These are phyloP conservation scores for Viridothelium virens DNA, from an alignment of 495 filamentous ascomycete genomes.

Conservation along the genomic window DNA sequence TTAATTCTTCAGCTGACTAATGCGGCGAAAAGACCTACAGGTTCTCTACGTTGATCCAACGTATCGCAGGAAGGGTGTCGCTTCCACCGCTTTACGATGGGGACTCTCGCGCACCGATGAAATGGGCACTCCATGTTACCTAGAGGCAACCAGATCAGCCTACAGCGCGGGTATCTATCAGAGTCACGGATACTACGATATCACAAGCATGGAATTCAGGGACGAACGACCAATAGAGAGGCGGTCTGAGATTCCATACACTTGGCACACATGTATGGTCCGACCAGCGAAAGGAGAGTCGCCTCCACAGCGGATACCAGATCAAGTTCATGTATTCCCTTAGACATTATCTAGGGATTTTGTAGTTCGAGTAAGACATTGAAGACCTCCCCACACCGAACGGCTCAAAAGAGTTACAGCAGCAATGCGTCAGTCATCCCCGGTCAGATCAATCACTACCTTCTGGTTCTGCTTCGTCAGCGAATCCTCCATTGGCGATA, in stretches of 20 bases:
- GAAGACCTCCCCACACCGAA: not conserved
- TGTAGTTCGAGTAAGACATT: too few species aligned
- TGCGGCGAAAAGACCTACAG: not conserved
- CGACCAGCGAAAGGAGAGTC: not conserved
- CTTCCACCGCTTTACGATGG: not conserved
- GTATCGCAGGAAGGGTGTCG: not conserved
- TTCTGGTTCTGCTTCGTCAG: not conserved
- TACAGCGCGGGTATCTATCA: not conserved
- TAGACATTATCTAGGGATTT: not conserved
- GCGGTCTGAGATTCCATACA: not conserved
- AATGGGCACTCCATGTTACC: not conserved
- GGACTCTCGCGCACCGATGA: slow-evolving; percentile 2
- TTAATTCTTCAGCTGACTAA: too few species aligned
- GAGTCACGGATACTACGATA: not conserved
- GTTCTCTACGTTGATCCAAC: not conserved
- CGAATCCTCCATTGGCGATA: not conserved
- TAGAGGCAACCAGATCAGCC: not conserved
- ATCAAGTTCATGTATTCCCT: not conserved
- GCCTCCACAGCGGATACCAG: not conserved
- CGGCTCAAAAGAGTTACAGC: not conserved
- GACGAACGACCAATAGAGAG: not conserved
- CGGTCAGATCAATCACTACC: not conserved
- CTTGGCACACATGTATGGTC: not conserved
- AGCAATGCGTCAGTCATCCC: not conserved
- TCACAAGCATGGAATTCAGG: not conserved